Evolutionary conservation across 148 eudicot genomes (phyloP).

Genomic region (Salicornia ramosissima): DNA sequence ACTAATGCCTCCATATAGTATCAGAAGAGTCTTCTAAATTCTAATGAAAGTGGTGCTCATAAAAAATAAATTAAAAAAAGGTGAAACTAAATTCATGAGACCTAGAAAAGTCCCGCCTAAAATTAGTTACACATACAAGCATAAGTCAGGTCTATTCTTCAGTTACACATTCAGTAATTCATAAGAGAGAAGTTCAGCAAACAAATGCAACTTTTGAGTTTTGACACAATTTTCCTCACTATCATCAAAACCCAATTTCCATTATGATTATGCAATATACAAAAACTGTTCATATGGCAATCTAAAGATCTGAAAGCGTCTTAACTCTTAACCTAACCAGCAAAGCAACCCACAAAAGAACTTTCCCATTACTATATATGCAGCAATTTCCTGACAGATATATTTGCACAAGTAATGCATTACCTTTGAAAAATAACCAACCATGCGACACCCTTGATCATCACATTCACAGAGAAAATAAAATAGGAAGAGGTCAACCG

Average conservation of each 20-base stretch:
- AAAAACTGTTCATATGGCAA: neutral
- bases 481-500: constrained; percentile 78
- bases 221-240: neutral
- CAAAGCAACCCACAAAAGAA: neutral
- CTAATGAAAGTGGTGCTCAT: too few species aligned
- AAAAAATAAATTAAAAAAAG: too few species aligned
- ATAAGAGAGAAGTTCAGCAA: neutral
- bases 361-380: neutral
- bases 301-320: neutral
- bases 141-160: neutral
- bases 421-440: constrained; percentile 98
- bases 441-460: constrained; percentile 99
- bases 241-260: neutral
- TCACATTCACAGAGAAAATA: constrained; percentile 95
- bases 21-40: too few species aligned
- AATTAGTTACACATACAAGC: neutral
- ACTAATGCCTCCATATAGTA: too few species aligned
- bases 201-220: neutral
- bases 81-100: neutral
- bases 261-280: neutral
- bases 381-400: neutral
- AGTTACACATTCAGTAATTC: neutral
- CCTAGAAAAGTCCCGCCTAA: neutral
- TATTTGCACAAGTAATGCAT: neutral
- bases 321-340: neutral